These are phyloP conservation scores for Candida hungchunana DNA, from an alignment of 805 yeast species.

Conservation along the genomic window DNA sequence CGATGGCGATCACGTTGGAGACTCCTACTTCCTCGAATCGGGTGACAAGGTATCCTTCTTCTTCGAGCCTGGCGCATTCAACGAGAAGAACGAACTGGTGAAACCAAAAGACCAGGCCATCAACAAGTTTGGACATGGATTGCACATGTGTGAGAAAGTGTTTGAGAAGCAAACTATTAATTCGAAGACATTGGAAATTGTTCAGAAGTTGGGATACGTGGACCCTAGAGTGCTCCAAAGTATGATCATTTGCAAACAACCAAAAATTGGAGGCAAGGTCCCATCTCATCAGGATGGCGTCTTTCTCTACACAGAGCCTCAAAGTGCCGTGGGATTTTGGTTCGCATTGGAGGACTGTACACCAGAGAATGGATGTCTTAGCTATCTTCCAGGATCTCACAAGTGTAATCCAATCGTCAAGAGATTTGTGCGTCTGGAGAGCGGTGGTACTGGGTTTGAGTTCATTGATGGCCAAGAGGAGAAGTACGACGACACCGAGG, in stretches of 20 bases:
- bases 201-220: slow-evolving; percentile 44
- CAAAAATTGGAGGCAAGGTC: slow-evolving; percentile 66
- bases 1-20: slow-evolving; percentile 62
- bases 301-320: slow-evolving; percentile 69
- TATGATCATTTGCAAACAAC: slow-evolving; percentile 78
- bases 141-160: slow-evolving; percentile 50
- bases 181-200: slow-evolving; percentile 46
- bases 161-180: slow-evolving; percentile 50
- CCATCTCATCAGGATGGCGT: slow-evolving; percentile 77
- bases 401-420: slow-evolving; percentile 49
- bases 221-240: slow-evolving; percentile 75
- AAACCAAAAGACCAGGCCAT: slow-evolving; percentile 53
- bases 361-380: slow-evolving; percentile 59
- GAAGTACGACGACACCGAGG: slow-evolving; percentile 25
- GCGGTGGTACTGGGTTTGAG: slow-evolving; percentile 56
- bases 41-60: slow-evolving; percentile 66
- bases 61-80: slow-evolving; percentile 69
- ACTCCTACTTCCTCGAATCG: slow-evolving; percentile 63
- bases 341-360: slow-evolving; percentile 76
- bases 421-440: slow-evolving; percentile 55
- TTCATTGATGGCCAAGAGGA: slow-evolving; percentile 36
- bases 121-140: slow-evolving; percentile 77
- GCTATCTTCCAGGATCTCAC: slow-evolving; percentile 70
- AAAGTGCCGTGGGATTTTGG: slow-evolving; percentile 75
- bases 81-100: slow-evolving; percentile 43